A percentile compares a stretch with the other conserved stretches of the same genome.
phyloP scores from a whole-genome alignment of 768 basidiomycete genomes.

The Lactarius indigo region DNA sequence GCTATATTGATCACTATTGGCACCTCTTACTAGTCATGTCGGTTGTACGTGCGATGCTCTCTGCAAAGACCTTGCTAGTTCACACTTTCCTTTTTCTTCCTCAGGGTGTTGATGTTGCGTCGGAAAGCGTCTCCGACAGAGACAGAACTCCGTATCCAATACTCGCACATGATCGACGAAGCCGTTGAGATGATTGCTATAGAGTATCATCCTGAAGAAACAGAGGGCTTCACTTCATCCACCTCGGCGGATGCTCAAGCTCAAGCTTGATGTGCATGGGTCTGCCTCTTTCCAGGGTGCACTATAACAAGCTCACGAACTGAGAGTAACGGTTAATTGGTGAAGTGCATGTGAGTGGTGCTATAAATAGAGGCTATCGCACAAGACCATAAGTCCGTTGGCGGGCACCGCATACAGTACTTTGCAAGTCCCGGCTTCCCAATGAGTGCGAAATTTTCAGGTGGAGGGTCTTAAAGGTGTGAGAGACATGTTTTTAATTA shows the following conservation, averaged over 20 bases:
- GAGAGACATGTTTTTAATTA: constrained; percentile 2
- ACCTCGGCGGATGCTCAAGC: not conserved
- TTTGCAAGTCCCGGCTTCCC: not conserved
- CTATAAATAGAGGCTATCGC: not conserved
- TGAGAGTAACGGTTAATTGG: not conserved
- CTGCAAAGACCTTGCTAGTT: not conserved
- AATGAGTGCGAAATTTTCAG: not conserved
- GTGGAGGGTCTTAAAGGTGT: constrained; percentile 7
- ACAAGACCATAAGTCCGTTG: not conserved
- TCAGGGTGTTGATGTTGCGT: constrained; percentile 23
- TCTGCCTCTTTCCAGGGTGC: not conserved
- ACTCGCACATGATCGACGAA: constrained; percentile 13
- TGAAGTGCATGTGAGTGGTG: not conserved
- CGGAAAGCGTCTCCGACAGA: constrained; percentile 20
- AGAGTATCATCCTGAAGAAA: not conserved
- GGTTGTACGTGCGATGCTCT: constrained; percentile 10
- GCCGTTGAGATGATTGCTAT: constrained; percentile 14
- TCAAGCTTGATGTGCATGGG: not conserved
- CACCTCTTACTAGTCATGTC: constrained; percentile 10
- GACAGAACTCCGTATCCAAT: constrained; percentile 2
- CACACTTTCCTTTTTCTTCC: not conserved
- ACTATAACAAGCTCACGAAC: not conserved
- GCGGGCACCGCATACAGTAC: not conserved
- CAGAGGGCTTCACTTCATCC: not conserved
- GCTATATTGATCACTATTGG: not conserved